Percentiles rank a stretch among this genome's conserved stretches.
Conservation (phyloP, 2,329 filamentous ascomycete genomes). For the Trichoderma harzianum region DNA sequence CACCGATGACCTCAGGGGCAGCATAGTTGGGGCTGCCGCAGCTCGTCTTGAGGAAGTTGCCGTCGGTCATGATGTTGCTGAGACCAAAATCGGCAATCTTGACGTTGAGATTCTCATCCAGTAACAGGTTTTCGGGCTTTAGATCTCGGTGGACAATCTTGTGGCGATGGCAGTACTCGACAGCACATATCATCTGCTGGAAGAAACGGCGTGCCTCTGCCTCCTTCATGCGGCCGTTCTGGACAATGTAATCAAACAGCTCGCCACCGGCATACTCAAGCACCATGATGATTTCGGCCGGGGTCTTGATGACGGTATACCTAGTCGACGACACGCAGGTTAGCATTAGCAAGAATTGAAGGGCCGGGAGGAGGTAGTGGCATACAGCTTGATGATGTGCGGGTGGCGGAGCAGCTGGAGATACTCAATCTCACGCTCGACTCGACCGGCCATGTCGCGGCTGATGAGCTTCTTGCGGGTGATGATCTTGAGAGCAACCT, state of each 20-base stretch:
- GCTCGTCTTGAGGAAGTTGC: constrained; percentile 97
- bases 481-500: constrained; percentile 98
- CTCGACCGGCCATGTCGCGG: constrained; percentile 94
- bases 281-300: constrained; percentile 96
- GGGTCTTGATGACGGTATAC: constrained; percentile 94
- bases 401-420: constrained; percentile 92
- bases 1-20: constrained; percentile 94
- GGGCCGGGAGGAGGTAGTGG: constrained; percentile 21
- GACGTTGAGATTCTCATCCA: constrained; percentile 94
- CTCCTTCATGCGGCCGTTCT: constrained; percentile 87
- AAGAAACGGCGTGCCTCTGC: constrained; percentile 95
- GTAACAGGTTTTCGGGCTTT: constrained; percentile 93
- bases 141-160: constrained; percentile 98
- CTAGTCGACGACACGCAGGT: constrained; percentile 40
- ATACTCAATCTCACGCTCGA: constrained; percentile 98
- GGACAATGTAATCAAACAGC: constrained; percentile 96
- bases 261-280: constrained; percentile 96
- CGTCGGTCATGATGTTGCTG: constrained; percentile 99
- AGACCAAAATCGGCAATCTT: constrained; percentile 99
- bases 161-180: constrained; percentile 97
- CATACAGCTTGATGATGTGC: constrained; percentile 96
- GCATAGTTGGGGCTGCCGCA: constrained; percentile 98
- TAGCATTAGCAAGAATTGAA: background rate
- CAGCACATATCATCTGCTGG: constrained; percentile 97
- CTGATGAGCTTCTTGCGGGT: constrained; percentile 93